Conservation (phyloP, 1,284 basidiomycete genomes). For the Melampsora abietis-canadensis region DNA sequence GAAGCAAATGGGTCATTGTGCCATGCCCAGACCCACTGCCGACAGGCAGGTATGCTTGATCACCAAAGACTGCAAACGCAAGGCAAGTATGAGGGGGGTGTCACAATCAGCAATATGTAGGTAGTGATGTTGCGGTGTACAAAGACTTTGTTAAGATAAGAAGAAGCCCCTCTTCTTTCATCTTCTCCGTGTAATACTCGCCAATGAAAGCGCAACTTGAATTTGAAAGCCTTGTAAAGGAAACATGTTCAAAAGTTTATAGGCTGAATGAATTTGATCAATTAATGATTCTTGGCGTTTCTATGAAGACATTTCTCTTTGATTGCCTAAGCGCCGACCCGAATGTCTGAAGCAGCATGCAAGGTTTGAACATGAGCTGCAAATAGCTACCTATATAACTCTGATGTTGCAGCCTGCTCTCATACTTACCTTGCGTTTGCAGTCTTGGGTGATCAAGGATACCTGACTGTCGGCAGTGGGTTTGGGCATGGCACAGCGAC, state of each 20-base stretch:
- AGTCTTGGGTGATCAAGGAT: conserved; percentile 44
- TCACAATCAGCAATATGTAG: background rate
- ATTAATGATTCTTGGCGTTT: no score
- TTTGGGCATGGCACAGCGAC: conserved; percentile 43
- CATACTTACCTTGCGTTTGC: conserved; percentile 45
- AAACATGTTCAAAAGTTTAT: no score
- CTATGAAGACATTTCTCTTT: no score
- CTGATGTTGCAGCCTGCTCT: background rate
- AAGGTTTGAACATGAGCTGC: background rate
- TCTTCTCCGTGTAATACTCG: no score
- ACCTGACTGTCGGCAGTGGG: conserved; percentile 42
- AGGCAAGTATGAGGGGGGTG: conserved; percentile 12
- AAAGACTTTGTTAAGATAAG: no score
- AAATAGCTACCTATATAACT: background rate
- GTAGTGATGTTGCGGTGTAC: background rate
- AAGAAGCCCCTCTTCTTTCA: no score
- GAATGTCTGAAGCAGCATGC: background rate
- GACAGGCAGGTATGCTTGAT: conserved; percentile 16
- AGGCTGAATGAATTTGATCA: no score
- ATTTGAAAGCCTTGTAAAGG: no score
- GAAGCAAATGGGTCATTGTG: conserved; percentile 14
- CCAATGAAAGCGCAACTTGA: no score
- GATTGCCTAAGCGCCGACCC: no score
- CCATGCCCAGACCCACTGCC: conserved; percentile 12
- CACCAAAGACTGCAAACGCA: conserved; percentile 23